Conservation (phyloP, 2,329 filamentous ascomycete genomes). For the Pezicula radicicola region DNA sequence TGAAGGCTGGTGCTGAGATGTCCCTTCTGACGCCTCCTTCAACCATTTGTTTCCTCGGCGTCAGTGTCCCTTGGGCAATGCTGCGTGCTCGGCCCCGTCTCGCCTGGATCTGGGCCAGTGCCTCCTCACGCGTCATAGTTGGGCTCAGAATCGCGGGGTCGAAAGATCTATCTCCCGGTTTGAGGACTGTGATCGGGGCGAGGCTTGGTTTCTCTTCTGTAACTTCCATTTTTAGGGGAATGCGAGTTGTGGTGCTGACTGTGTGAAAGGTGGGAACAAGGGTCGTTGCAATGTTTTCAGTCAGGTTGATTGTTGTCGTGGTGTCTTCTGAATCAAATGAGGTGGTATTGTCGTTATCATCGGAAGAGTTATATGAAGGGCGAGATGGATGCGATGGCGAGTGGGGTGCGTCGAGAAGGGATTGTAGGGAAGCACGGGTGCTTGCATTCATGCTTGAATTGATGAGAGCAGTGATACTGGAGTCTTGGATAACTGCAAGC, state of each 20-base stretch:
- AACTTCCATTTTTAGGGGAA: constrained; percentile 23
- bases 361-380: neutral
- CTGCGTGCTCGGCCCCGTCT: constrained; percentile 69
- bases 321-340: constrained; percentile 13
- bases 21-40: constrained; percentile 23
- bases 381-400: constrained; percentile 9
- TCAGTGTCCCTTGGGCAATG: constrained; percentile 59
- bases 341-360: constrained; percentile 21
- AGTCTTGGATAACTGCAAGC: constrained; percentile 49
- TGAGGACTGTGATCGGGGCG: constrained; percentile 22
- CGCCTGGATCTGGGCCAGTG: constrained; percentile 72
- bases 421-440: constrained; percentile 49
- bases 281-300: constrained; percentile 21
- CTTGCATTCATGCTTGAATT: constrained; percentile 32
- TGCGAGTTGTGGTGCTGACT: constrained; percentile 28
- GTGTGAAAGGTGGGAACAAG: constrained; percentile 23
- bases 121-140: constrained; percentile 70
- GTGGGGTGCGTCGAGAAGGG: constrained; percentile 55
- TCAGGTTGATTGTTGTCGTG: constrained; percentile 27
- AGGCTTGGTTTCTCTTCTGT: constrained; percentile 20
- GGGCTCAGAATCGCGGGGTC: constrained; percentile 42
- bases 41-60: constrained; percentile 46
- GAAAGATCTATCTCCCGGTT: constrained; percentile 39
- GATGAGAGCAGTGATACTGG: too few relatives aligned
- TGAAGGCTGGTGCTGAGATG: constrained; percentile 27